A percentile compares a stretch with the other conserved stretches of the same genome.
phyloP scores from a whole-genome alignment of 2,329 filamentous ascomycete genomes.

The Microascus cirrosus region DNA sequence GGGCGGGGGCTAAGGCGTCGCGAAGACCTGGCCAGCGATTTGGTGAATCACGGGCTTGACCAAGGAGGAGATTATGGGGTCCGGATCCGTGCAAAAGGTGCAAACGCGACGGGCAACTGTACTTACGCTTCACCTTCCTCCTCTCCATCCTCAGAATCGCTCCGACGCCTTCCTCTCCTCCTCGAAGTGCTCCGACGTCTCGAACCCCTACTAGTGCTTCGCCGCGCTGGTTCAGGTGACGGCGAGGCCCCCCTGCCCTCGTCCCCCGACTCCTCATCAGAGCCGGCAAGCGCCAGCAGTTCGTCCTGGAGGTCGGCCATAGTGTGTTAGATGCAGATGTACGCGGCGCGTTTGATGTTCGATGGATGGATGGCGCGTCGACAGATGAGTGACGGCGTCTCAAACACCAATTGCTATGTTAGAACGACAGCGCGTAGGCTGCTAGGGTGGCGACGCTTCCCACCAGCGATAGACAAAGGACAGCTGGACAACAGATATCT shows the following conservation, averaged over 20 bases:
- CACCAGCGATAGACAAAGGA: background rate
- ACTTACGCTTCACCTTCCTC: constrained; percentile 50
- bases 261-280: constrained; percentile 41
- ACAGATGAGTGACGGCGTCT: background rate
- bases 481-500: background rate
- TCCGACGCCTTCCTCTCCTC: constrained; percentile 12
- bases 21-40: background rate
- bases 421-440: background rate
- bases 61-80: background rate
- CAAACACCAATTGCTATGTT: background rate
- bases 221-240: constrained; percentile 32
- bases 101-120: background rate
- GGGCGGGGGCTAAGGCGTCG: too few species aligned
- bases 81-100: background rate
- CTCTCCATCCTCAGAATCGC: constrained; percentile 53
- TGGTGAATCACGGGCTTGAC: background rate
- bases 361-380: background rate
- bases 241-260: constrained; percentile 43
- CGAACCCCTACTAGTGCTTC: constrained; percentile 9
- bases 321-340: constrained; percentile 12
- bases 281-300: constrained; percentile 81
- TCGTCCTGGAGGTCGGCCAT: constrained; percentile 93
- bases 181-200: constrained; percentile 11
- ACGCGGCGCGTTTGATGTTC: background rate
- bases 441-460: background rate